Base-by-base conservation (phyloP, 176 grass and related monocot genomes). In the Alopecurus myosuroides region DNA sequence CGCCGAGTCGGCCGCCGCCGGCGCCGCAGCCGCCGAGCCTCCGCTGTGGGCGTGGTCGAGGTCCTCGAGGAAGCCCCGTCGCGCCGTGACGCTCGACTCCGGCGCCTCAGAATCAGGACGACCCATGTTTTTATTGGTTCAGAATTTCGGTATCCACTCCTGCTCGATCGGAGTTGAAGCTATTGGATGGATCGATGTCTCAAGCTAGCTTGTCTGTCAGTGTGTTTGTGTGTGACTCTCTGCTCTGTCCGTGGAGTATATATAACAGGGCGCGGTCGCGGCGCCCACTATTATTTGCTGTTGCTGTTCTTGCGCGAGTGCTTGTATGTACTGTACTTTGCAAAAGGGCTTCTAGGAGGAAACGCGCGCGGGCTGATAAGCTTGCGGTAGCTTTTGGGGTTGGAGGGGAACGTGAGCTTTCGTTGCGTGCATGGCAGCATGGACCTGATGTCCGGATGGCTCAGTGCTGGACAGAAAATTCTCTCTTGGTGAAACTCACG, bases 1-100 rank as follows among this genome's bases (percentile, higher is more conserved):
- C 79, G 70, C 82, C 65, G 82, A 79, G 62, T 81, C 86, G 12
- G 1, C 4, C 9, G 18, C 41, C 2, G 88, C 42, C 9, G 71
- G 11, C n/a, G 36, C 53, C 3, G 87, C n/a, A n/a, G n/a, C 50
- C 17, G 74, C 69, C 65, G 86, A 19, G 74, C 9, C 76, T 2
- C 39, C 62, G 1, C 12, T 25, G 5, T 42, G 66, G 6, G 34
- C 76, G 48, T 57, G 73, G 5, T n/a, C 76, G 46, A 23, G 61
- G 48, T 57, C 67, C 3, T n/a, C 76, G 46, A 23, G 61, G 61
- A 33, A 33, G n/a, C 13, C 44, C 22, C 6, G 9, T 14, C 53
- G 52, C 36, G 58, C 31, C 41, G 72, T 30, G n/a, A 64, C 37
- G 35, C 46, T 74, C 45, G 46, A 26, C n/a, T 9, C 62, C 19